Conservation (phyloP, 1,284 basidiomycete species). For the Mycena citricolor region DNA sequence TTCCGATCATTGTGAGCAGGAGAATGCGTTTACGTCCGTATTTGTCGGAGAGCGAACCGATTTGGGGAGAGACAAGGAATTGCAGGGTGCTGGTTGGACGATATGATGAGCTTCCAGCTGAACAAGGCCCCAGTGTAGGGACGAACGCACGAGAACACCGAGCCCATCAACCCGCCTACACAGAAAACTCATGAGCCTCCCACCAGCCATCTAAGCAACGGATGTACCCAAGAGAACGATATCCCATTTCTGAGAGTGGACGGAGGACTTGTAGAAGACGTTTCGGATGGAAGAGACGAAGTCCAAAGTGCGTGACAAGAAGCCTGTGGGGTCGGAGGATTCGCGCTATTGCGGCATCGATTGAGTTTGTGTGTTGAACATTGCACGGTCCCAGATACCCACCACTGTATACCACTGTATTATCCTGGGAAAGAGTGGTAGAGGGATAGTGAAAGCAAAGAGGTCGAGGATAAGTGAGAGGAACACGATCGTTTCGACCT, state of each 20-base stretch:
- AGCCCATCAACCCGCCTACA: constrained; percentile 82
- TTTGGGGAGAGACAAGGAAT: constrained; percentile 81
- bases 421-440: constrained; percentile 86
- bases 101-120: too few species aligned
- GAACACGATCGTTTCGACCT: constrained; percentile 77
- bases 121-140: constrained; percentile 3
- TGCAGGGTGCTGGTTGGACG: constrained; percentile 66
- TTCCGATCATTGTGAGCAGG: constrained; percentile 86
- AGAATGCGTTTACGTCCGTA: constrained; percentile 84
- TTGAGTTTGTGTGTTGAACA: neutral
- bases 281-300: constrained; percentile 64
- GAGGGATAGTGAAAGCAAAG: constrained; percentile 92
- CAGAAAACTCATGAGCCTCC: constrained; percentile 6
- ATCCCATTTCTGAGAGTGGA: constrained; percentile 75
- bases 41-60: constrained; percentile 81
- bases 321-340: constrained; percentile 62
- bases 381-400: constrained; percentile 27
- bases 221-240: constrained; percentile 72
- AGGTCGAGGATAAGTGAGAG: constrained; percentile 83
- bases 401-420: constrained; percentile 88
- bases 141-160: constrained; percentile 76
- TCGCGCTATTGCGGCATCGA: constrained; percentile 54
- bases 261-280: constrained; percentile 56
- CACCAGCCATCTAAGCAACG: constrained; percentile 5
- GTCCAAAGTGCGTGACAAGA: constrained; percentile 67